phyloP scores from a whole-genome alignment of 176 grass and related monocot species.

The Ampelocalamus luodianensis region DNA sequence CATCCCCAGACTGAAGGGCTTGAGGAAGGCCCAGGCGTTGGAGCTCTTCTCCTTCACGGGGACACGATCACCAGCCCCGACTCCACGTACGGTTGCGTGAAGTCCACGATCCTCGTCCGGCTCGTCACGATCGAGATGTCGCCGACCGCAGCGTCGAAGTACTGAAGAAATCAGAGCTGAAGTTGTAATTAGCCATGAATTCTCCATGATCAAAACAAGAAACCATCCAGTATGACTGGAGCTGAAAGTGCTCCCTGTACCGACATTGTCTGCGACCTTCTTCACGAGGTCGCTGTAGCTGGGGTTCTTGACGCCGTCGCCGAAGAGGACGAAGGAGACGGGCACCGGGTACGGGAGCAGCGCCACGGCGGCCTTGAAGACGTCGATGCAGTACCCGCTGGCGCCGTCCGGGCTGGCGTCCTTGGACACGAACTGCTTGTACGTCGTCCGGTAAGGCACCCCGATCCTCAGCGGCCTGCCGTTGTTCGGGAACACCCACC shows the following conservation, averaged over 20 bases:
- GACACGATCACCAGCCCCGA: conserved; percentile 77
- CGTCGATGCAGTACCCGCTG: conserved; percentile 91
- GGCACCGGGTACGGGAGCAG: conserved; percentile 81
- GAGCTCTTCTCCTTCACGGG: conserved; percentile 57
- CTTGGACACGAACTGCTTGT: conserved; percentile 72
- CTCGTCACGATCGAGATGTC: conserved; percentile 78
- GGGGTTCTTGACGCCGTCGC: conserved; percentile 80
- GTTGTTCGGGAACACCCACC: conserved; percentile 91
- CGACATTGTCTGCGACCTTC: conserved; percentile 56
- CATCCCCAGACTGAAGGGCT: conserved; percentile 78
- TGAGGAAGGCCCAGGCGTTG: conserved; percentile 84
- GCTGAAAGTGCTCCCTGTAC: not conserved
- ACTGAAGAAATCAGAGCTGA: not conserved
- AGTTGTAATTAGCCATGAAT: not conserved
- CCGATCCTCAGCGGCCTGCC: conserved; percentile 75
- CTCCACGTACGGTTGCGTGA: conserved; percentile 86
- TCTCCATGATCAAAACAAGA: not conserved
- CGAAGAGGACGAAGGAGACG: conserved; percentile 58
- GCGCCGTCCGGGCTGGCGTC: conserved; percentile 57
- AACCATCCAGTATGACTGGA: not conserved
- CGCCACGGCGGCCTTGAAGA: conserved; percentile 73
- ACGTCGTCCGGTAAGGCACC: conserved; percentile 70
- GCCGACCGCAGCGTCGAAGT: conserved; percentile 74
- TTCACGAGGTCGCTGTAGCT: conserved; percentile 67
- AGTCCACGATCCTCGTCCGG: conserved; percentile 76